A percentile compares a stretch with the other conserved stretches of the same genome.
Conservation (phyloP, 1,284 basidiomycete genomes). For the Inonotus obliquus region DNA sequence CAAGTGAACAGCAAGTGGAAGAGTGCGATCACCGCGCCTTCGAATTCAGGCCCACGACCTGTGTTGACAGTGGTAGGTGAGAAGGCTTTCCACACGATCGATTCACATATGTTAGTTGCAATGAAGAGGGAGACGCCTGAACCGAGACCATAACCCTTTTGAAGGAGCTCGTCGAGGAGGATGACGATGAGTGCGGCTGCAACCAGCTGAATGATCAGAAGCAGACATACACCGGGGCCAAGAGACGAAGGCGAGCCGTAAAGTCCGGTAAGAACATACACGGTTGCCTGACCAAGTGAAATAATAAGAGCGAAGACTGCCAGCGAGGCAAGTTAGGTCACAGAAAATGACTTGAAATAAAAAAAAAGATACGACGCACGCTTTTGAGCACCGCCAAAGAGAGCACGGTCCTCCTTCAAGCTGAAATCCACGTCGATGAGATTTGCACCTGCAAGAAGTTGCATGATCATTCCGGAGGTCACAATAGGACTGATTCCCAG, state of each 20-base stretch:
- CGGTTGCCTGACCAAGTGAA: constrained; percentile 93
- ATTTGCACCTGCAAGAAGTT: constrained; percentile 95
- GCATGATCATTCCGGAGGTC: constrained; percentile 99
- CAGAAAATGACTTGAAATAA: constrained; percentile 9
- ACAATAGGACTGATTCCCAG: constrained; percentile 97
- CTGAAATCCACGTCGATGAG: constrained; percentile 97
- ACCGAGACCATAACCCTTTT: constrained; percentile 98
- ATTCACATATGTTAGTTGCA: constrained; percentile 99
- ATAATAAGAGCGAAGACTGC: constrained; percentile 96
- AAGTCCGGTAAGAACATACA: constrained; percentile 95
- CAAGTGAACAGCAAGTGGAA: constrained; percentile 99
- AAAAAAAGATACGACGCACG: constrained; percentile 51
- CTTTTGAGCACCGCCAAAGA: constrained; percentile 97
- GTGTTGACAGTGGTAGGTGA: constrained; percentile 98
- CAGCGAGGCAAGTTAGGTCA: constrained; percentile 9
- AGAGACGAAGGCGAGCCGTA: constrained; percentile 93
- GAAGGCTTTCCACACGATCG: constrained; percentile 99
- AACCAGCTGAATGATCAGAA: constrained; percentile 94
- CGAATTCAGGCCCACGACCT: constrained; percentile 96
- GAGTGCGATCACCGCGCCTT: constrained; percentile 92
- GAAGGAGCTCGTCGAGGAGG: constrained; percentile 96
- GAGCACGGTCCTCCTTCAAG: constrained; percentile 93
- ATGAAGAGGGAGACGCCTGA: constrained; percentile 99
- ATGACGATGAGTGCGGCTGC: constrained; percentile 95
- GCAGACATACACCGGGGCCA: constrained; percentile 93